Base-by-base conservation (phyloP, 257 asterid genomes). In the Solanum virginianum region DNA sequence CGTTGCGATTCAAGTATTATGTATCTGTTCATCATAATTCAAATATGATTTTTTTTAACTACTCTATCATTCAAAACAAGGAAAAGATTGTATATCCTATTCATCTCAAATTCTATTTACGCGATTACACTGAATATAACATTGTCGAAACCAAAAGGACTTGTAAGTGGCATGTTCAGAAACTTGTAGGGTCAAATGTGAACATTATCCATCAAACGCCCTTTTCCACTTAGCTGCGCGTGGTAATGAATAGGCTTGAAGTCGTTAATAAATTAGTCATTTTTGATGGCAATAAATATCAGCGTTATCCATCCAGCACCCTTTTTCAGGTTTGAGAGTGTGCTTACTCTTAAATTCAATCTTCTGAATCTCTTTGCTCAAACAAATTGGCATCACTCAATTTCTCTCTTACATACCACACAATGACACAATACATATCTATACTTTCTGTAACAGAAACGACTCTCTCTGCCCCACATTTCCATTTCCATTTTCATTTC, bases 381-480 rank as follows among this genome's bases (percentile, higher is more conserved):
- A 62, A 59, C 57, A 45, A 82, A 45, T 65, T 59, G 71, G 71
- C 71, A 59, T 82, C 85, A 81, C 57, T 41, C 84, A 81, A 75
- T 74, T 12, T 72, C 20, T 80, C 84, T 57, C 84, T 57, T 72
- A 81, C 55, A 62, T 81, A 57, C 84, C 84, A 59, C 84, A 81
- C 74, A 63, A 81, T 82, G 85, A 41, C 85, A 65, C 75, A 41
- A 26, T 26, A 81, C 55, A 60, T 82, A 60, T 82, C 85, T 62
- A 59, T 15, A 62, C 74, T 3, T 12, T 66, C 41, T 59, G 60
- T 62, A 66, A 62, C 56, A 22, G 43, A 82, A 66, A 62, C 41
- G 63, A 39, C 56, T 81, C 57, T 81, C 84, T 60, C 77, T 82
- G 55, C 85, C 85, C 77, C 85, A 82, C 85, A 62, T 51, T 82